These are phyloP conservation scores for Bondarzewia mesenterica DNA, from an alignment of 1,284 basidiomycete genomes.

Conservation along the genomic window DNA sequence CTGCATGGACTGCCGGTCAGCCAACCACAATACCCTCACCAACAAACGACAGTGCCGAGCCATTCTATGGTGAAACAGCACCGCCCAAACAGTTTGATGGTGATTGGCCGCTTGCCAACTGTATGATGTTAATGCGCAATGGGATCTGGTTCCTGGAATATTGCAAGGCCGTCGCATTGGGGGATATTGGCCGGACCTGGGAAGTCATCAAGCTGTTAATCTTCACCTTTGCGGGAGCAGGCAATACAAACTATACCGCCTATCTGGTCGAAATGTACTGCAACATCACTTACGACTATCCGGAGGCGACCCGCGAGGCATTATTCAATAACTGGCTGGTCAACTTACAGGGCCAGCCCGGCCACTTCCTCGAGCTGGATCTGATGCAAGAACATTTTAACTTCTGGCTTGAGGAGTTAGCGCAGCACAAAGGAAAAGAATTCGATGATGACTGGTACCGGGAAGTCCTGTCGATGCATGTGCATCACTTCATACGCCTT, in stretches of 20 bases:
- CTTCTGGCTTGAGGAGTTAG: slow-evolving; percentile 13
- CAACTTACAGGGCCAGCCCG: slow-evolving; percentile 13
- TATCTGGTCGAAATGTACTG: slow-evolving; percentile 14
- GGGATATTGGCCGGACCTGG: slow-evolving; percentile 15
- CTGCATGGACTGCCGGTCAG: no score
- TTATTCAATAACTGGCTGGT: slow-evolving; percentile 18
- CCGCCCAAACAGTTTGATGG: slow-evolving; percentile 4
- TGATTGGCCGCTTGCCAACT: slow-evolving; percentile 13
- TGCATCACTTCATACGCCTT: slow-evolving; percentile 21
- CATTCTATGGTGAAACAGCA: neutral
- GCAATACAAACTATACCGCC: slow-evolving; percentile 11
- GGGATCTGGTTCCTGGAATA: slow-evolving; percentile 13
- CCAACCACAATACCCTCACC: no score
- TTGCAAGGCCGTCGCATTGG: slow-evolving; percentile 9
- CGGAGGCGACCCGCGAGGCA: neutral
- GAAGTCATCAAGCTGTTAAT: slow-evolving; percentile 16
- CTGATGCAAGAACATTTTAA: slow-evolving; percentile 18
- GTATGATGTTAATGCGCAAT: slow-evolving; percentile 9
- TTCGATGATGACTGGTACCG: slow-evolving; percentile 23
- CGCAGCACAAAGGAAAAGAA: slow-evolving; percentile 21
- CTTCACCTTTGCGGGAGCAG: slow-evolving; percentile 13
- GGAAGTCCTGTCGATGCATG: slow-evolving; percentile 19
- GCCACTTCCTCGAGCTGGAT: slow-evolving; percentile 14
- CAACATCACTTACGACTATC: slow-evolving; percentile 11
- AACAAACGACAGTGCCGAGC: no score